Evolutionary conservation across 129 eudicot species (phyloP), one percentile per base, ranked within the genome.

Genomic region (Pulicaria dysenterica): DNA sequence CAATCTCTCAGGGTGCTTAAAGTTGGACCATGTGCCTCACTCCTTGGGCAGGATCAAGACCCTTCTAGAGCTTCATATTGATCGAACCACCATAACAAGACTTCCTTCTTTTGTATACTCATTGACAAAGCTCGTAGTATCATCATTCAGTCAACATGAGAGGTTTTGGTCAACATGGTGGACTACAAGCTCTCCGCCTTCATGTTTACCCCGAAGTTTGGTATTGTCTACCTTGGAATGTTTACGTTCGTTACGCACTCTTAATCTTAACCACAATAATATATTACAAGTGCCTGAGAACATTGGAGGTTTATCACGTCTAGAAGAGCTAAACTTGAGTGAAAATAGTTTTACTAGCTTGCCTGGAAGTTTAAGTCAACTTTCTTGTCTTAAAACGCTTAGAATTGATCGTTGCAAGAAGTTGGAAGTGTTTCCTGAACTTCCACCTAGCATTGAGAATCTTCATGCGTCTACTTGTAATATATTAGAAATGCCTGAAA

Each of bases 291-390:
- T 55, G 51, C 40, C 10, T 8, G 53, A 70, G 9, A 55, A 19
- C 64, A 70, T 70, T 17, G 64, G 53, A 5, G 7, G 74, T 12
- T 70, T 70, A 40, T 19, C 58, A 17, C 5, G 12, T 16, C 40
- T 70, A 5, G 3, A 70, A 54, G 10, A 4, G 16, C 64, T 70
- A 41, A 3, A 17, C 13, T 13, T 54, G 51, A 12, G 7, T 17
- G 41, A 41, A 13, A 70, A 70, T 17, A 24, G 53, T 31, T 53
- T 70, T 40, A 70, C 74, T 11, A 38, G 63, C 53, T 70, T 70
- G 13, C 74, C 74, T 40, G 17, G 31, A 37, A 39, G 41, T 55
- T 54, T 70, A 8, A 54, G 24, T 53, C 53, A 15, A 39, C 64
- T 70, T 54, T 54, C 53, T 53, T 41, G 2, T 9, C 74, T 70